Base-by-base conservation (phyloP, 1,139 yeast species). In the Candida sp. region DNA sequence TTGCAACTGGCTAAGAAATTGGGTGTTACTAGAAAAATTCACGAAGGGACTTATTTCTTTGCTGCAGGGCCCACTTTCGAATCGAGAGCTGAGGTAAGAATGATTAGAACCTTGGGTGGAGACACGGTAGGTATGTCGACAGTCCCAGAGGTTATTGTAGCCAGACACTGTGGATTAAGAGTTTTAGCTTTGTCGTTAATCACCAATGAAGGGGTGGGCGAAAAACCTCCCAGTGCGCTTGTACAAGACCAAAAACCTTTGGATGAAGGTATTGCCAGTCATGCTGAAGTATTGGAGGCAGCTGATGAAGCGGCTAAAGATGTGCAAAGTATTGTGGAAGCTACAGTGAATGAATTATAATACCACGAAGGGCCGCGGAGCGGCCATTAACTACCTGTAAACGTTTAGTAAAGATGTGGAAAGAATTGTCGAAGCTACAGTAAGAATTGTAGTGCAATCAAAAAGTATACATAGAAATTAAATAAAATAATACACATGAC, bases 111-210 rank as follows among this genome's bases (percentile, higher is more conserved):
- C 8, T 54, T 87, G 38, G 98, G 98, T 5, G 97, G 90, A 39
- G 97, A 93, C 64, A 88, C 95, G 0, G 98, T 91, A 5, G 99
- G 99, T 3, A 93, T 93, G 99, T 87, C 96, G 46, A 93, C 98
- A 0, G 97, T 91, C 32, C 97, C 99, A 0, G 99, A 93, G 63
- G 96, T 89, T 2, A 81, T 90, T 50, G 85, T 88, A 11, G 98
- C 97, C 3, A 83, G 97, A 58, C 98, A 93, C 62, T 77, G 84
- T 45, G 95, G 90, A 0, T 64, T 95, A 67, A 75, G 73, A 50
- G 96, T 89, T 4, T 70, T 93, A 49, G 98, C 97, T 0, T 63
- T 93, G 43, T 85, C 95, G 48, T 75, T 93, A 49, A 85, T 93
- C 49, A 93, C 98, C 25, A 93, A 93, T 59, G 82, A 79, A 2